Base-by-base conservation (phyloP, 805 yeast genomes). In the Starmerella stigmatis region DNA sequence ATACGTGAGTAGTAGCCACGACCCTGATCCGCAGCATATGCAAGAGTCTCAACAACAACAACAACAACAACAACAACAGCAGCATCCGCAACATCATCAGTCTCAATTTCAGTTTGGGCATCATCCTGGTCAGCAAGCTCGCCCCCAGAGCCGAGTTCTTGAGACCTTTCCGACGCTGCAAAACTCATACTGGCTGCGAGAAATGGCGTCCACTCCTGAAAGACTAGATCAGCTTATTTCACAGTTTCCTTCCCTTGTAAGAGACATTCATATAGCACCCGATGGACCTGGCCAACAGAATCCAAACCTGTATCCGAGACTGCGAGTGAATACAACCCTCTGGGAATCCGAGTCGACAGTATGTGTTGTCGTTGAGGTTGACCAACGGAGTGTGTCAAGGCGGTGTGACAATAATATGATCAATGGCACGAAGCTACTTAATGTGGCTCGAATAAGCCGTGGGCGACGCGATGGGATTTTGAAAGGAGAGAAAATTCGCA, bases 401-500 rank as follows among this genome's bases (percentile, higher is more conserved):
- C 34, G 60, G 4, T 52, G 51, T 30, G 60, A 56, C 45, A 56
- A 56, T 40, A 56, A 56, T 48, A 52, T 56, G 57, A 55, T 56
- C 22, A 56, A 56, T 31, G 60, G 59, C n/a, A 56, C 60, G 13
- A 56, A 56, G 26, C 53, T 56, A 3, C 41, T 56, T 36, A 56
- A 56, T 27, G 46, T 50, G 9, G 52, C 55, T 2, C 43, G 50
- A 1, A 44, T 53, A n/a, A 38, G 57, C 9, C 50, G 60, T 6
- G 60, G 60, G 3, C 43, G 56, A 2, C 44, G 60, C 3, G 60
- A 56, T 23, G 59, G 60, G 8, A 45, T 56, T 2, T 50, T 56
- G 15, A 56, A 56, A 37, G 51, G 49, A 5, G 59, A 56, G 39
- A 37, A 47, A 15, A 47, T 48, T 4, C 37, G 59, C n/a, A 52